phyloP scores from a whole-genome alignment of 768 basidiomycete species.

The Tulasnella sp. region DNA sequence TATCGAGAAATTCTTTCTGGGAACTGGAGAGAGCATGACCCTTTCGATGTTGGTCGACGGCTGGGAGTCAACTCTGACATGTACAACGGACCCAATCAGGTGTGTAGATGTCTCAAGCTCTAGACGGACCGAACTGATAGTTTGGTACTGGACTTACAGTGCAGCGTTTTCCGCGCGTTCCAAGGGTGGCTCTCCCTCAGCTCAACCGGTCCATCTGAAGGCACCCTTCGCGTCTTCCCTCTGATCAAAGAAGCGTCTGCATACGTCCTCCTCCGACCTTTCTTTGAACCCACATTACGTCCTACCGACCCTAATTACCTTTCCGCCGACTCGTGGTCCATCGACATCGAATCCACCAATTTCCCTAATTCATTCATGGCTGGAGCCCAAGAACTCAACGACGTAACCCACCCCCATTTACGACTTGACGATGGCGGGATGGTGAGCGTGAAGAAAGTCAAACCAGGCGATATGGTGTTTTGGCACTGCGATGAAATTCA shows the following conservation, averaged over 20 bases:
- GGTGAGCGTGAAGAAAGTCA: conserved; percentile 49
- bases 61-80: conserved; percentile 56
- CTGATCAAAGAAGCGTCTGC: conserved; percentile 48
- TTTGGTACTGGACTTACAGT: conserved; percentile 20
- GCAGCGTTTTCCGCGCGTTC: conserved; percentile 35
- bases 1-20: conserved; percentile 47
- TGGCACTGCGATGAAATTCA: conserved; percentile 22
- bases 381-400: conserved; percentile 48
- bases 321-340: conserved; percentile 46
- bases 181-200: conserved; percentile 46
- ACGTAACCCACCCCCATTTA: conserved; percentile 56
- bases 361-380: conserved; percentile 53
- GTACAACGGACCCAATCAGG: conserved; percentile 40
- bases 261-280: conserved; percentile 57
- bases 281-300: conserved; percentile 43
- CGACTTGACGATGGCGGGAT: conserved; percentile 44
- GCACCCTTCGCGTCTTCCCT: conserved; percentile 57
- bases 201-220: conserved; percentile 49
- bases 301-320: conserved; percentile 28
- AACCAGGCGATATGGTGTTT: conserved; percentile 51
- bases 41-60: conserved; percentile 54
- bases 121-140: background rate
- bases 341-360: conserved; percentile 43
- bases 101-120: background rate
- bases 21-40: conserved; percentile 57